Evolutionary conservation across 768 basidiomycete genomes (phyloP), one percentile per base, ranked within the genome.

Genomic region (Phaffia australis): DNA sequence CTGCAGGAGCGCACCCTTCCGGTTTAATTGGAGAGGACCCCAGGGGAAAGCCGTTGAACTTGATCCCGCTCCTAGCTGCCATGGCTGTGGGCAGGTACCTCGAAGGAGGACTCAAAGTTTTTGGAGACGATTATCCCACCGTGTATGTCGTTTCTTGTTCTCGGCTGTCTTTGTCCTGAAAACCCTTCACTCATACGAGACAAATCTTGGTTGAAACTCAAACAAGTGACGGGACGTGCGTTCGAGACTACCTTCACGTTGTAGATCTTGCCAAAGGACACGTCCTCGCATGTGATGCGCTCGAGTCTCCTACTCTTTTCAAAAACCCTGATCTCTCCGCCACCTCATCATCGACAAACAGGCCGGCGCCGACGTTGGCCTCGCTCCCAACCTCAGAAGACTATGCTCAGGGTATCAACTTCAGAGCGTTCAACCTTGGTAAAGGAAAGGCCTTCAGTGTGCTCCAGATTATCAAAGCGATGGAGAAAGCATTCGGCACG

Each of bases 121-220:
- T 98, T 74, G 94, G 95, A 35, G 88, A 94, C 74, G 91, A 99
- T 77, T 99, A 95, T 77, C 91, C 93, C 25, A 99, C 95, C 0
- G 84, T 82, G 87, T 90, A 71, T 73, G 85, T 70, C 0, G 0
- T 16, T 4, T 79, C 6, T 21, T 29, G 18, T 47, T 5, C 49
- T 21, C 29, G 29, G 8, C 32, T 42, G 4, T 57, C 21, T 14
- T 59, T 25, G 32, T 21, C 57, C 15, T 16, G 11, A 18, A 25
- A 23, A 25, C 57, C 21, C 21, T 14, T 60, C 50, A 27, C 14
- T 5, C 49, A 58, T 18, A n/a, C 52, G 18, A 54, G 16, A 54
- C 52, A 54, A 5, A 27, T 16, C n/a, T 15, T 57, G 23, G 15
- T 14, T 25, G n/a, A 57, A 19, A 32, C 14, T 27, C 7, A 54